Conservation (phyloP, 169 alveolate genomes). For the Eimeria necatrix region DNA sequence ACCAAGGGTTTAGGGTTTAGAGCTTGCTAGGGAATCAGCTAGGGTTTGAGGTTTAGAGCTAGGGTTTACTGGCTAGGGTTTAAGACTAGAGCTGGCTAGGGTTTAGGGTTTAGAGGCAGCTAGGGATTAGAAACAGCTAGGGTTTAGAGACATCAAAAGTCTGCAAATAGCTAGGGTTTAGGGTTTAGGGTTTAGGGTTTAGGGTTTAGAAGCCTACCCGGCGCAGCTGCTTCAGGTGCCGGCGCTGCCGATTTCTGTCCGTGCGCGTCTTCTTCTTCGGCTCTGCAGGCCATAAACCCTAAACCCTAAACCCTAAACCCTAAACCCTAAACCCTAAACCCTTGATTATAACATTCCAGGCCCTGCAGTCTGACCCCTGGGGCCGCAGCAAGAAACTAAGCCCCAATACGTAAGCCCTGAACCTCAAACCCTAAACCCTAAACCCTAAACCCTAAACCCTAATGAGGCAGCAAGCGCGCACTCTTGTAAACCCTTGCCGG, state of each 20-base stretch:
- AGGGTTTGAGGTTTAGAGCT: too few relatives aligned
- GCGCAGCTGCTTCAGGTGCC: constrained; percentile 42
- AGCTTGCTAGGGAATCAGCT: too few relatives aligned
- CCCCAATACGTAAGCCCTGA: too few relatives aligned
- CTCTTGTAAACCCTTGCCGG: neutral
- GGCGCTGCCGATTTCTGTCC: constrained; percentile 40
- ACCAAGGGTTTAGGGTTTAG: too few relatives aligned
- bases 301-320: constrained; percentile 54
- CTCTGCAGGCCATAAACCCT: constrained; percentile 24
- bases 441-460: too few relatives aligned
- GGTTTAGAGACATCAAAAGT: neutral
- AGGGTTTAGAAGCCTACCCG: neutral
- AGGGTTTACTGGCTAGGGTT: too few relatives aligned
- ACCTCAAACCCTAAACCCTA: too few relatives aligned
- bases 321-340: neutral
- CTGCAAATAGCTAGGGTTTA: neutral
- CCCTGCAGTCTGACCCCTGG: neutral
- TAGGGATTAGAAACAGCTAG: neutral
- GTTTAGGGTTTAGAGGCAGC: neutral
- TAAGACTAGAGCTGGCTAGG: too few relatives aligned
- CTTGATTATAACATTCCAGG: neutral
- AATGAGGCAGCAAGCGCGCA: neutral
- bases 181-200: neutral
- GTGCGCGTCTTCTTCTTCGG: constrained; percentile 62
- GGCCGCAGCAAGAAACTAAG: neutral